phyloP scores from a whole-genome alignment of 1,284 basidiomycete genomes.

The Gomphus sp. region DNA sequence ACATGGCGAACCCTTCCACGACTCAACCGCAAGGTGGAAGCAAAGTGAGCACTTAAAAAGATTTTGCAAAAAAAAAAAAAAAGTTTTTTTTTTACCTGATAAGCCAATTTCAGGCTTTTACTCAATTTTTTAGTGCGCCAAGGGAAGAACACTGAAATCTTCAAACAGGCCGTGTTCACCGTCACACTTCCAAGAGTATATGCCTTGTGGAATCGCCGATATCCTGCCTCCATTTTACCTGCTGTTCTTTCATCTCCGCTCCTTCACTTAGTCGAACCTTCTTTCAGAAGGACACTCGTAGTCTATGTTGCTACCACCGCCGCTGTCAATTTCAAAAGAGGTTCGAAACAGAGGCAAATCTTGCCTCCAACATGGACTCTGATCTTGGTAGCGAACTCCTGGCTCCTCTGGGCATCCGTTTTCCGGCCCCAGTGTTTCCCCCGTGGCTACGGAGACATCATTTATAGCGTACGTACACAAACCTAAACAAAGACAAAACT shows the following conservation, averaged over 20 bases:
- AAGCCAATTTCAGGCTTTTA: background rate
- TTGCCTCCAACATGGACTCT: conserved; percentile 13
- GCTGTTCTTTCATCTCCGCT: conserved; percentile 8
- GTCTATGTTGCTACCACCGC: conserved; percentile 12
- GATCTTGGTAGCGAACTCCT: conserved; percentile 11
- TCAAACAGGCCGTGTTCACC: conserved; percentile 10
- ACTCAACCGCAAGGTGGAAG: background rate
- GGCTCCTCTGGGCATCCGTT: conserved; percentile 14
- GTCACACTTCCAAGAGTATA: conserved; percentile 9
- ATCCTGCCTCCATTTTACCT: background rate
- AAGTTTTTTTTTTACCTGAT: background rate
- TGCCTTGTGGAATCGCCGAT: background rate
- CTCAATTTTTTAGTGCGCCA: background rate
- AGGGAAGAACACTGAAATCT: background rate
- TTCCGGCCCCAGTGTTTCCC: conserved; percentile 13
- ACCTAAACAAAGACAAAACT: background rate
- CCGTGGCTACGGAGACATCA: conserved; percentile 10
- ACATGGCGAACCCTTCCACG: background rate
- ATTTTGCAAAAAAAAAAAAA: background rate
- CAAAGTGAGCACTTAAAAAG: background rate
- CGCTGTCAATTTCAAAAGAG: conserved; percentile 4
- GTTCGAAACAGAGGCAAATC: background rate
- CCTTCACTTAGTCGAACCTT: conserved; percentile 8
- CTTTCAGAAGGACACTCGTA: conserved; percentile 8
- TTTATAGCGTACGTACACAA: conserved; percentile 9